These are phyloP conservation scores for Scolecobasidium constrictum DNA, from an alignment of 2,329 filamentous ascomycete species.

Conservation along the genomic window DNA sequence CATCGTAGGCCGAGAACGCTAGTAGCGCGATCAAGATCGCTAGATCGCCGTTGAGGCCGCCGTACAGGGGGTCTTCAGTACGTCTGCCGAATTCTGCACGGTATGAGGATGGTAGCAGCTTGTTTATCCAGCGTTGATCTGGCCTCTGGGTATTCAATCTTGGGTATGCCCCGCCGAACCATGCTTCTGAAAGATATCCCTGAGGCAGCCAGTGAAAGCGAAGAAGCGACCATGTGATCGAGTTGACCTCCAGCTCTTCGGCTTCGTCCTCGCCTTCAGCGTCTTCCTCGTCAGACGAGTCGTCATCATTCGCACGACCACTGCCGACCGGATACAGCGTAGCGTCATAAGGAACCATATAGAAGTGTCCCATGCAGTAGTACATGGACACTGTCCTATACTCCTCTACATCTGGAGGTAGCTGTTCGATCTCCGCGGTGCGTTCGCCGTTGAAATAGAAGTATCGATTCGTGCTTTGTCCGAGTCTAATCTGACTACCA, in stretches of 20 bases:
- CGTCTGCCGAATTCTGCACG: conserved; percentile 3
- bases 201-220: conserved; percentile 2
- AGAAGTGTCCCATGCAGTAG: conserved; percentile 6
- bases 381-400: conserved; percentile 8
- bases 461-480: neutral
- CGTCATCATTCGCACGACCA: neutral
- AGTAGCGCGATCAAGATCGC: conserved; percentile 9
- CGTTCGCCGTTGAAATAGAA: conserved; percentile 6
- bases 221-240: conserved; percentile 4
- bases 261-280: conserved; percentile 4
- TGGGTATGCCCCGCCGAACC: neutral
- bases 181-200: conserved; percentile 6
- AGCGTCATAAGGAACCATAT: conserved; percentile 6
- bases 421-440: neutral
- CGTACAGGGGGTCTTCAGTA: conserved; percentile 5
- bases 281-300: conserved; percentile 3
- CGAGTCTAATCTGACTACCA: conserved; percentile 5
- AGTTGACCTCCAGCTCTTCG: neutral
- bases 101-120: conserved; percentile 7
- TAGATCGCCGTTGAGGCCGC: conserved; percentile 9
- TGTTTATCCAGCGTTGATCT: conserved; percentile 8
- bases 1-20: conserved; percentile 6
- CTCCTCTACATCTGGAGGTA: neutral
- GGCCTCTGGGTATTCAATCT: conserved; percentile 7
- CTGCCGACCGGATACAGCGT: conserved; percentile 6